Base-by-base conservation (phyloP, 129 eudicot species). In the Chrysanthemum seticuspe region DNA sequence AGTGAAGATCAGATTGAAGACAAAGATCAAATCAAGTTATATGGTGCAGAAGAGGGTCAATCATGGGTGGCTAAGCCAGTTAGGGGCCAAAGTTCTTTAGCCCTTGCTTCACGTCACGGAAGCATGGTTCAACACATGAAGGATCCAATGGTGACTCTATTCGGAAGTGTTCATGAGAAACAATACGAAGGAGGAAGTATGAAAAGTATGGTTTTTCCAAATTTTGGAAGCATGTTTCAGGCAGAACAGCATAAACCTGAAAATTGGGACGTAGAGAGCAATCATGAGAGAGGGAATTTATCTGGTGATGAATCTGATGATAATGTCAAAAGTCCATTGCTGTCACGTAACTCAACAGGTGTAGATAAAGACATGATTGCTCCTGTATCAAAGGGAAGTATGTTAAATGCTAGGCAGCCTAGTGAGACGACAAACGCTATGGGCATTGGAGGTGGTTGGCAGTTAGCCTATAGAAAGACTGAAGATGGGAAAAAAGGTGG, bases 361-460 rank as follows among this genome's bases (percentile, higher is more conserved):
- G 77, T 75, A 0, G 96, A 84, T 51, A 80, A 72, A 73, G 85
- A 81, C 21, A 65, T 60, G 58, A 79, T 48, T n/a, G 78, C 86
- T 2, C 78, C 78, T 0, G 23, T 74, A 11, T 27, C 72, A 2
- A 74, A 64, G 56, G 63, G 81, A n/a, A 83, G 84, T 79, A 68
- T 81, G 69, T 45, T 82, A 27, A 77, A 21, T 27, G 73, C 71
- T 47, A 65, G 76, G 62, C 88, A 81, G 27, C 79, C 81, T 12
- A 71, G 83, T 61, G 97, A 91, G 45, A 78, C 81, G 71, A 78
- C 72, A 59, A 82, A 65, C 44, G 82, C 90, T 21, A 77, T 83
- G 88, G 97, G 96, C 27, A 93, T 93, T 31, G 98, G 98, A 58
- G 97, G 96, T 54, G 99, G 99, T 62, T 94, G 99, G 99, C 99